A percentile compares a stretch with the other conserved stretches of the same genome.
phyloP scores from a whole-genome alignment of 345 rosid species.

The Pistacia integerrima region DNA sequence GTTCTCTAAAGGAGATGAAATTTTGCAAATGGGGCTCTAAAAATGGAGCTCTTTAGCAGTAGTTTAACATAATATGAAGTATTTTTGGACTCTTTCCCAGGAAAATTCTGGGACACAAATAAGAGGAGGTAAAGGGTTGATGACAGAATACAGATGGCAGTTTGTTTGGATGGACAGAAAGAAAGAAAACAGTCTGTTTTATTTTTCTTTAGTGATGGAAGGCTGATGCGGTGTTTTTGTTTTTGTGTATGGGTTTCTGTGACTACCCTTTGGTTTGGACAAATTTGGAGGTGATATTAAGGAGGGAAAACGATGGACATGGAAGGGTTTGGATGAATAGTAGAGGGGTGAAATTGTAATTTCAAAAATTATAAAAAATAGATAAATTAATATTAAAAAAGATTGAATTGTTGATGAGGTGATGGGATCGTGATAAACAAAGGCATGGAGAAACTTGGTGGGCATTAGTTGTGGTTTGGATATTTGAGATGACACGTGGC shows the following conservation, averaged over 20 bases:
- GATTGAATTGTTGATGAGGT: constrained; percentile 55
- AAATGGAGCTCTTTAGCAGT: constrained; percentile 21
- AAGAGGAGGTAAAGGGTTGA: constrained; percentile 36
- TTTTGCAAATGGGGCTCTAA: constrained; percentile 16
- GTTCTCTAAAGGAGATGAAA: constrained; percentile 16
- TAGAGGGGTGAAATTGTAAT: neutral
- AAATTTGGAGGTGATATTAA: constrained; percentile 32
- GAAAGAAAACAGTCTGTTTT: neutral
- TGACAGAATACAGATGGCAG: constrained; percentile 50
- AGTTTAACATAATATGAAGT: constrained; percentile 31
- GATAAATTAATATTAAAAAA: neutral
- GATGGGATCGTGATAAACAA: constrained; percentile 40
- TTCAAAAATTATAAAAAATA: neutral
- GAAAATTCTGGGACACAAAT: constrained; percentile 31
- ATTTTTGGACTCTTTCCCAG: neutral
- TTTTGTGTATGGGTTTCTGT: constrained; percentile 34
- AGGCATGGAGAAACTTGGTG: constrained; percentile 69
- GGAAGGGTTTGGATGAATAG: neutral
- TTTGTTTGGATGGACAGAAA: constrained; percentile 18
- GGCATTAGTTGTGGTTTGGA: constrained; percentile 41
- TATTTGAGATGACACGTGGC: constrained; percentile 60
- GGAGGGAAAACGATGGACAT: constrained; percentile 18
- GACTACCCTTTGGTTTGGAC: constrained; percentile 40
- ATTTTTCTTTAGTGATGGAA: constrained; percentile 28
- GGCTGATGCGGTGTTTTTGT: constrained; percentile 31